Conservation (phyloP, 169 alveolate species). For the Theileria annulata region DNA sequence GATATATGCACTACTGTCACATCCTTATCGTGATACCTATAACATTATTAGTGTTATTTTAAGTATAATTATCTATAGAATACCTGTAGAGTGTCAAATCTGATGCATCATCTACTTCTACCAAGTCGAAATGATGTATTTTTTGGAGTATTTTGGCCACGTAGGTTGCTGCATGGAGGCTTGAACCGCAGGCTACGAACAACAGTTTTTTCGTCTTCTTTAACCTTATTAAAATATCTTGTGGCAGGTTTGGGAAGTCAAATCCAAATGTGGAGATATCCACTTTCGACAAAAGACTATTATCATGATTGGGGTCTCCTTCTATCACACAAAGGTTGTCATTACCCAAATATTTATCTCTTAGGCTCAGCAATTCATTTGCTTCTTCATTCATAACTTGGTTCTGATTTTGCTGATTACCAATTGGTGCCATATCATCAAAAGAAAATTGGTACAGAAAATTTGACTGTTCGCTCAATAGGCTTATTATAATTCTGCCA, state of each 20-base stretch:
- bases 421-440: background rate
- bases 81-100: slow-evolving; percentile 79
- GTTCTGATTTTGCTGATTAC: background rate
- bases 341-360: background rate
- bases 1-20: slow-evolving; percentile 81
- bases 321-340: background rate
- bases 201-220: slow-evolving; percentile 77
- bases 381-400: background rate
- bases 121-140: slow-evolving; percentile 49
- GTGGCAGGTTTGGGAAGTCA: slow-evolving; percentile 45
- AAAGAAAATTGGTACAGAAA: slow-evolving; percentile 78
- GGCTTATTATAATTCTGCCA: slow-evolving; percentile 46
- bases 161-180: slow-evolving; percentile 86
- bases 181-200: slow-evolving; percentile 93
- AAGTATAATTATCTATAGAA: slow-evolving; percentile 46
- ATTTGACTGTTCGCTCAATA: slow-evolving; percentile 49
- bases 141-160: slow-evolving; percentile 86
- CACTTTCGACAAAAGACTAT: slow-evolving; percentile 28
- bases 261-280: slow-evolving; percentile 28
- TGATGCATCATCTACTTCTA: slow-evolving; percentile 86
- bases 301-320: slow-evolving; percentile 21
- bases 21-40: slow-evolving; percentile 80
- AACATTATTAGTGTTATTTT: background rate
- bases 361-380: background rate
- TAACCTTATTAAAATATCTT: slow-evolving; percentile 60